These are phyloP conservation scores for Reticulascus tulasneorum DNA, from an alignment of 2,329 filamentous ascomycete species.

Conservation along the genomic window DNA sequence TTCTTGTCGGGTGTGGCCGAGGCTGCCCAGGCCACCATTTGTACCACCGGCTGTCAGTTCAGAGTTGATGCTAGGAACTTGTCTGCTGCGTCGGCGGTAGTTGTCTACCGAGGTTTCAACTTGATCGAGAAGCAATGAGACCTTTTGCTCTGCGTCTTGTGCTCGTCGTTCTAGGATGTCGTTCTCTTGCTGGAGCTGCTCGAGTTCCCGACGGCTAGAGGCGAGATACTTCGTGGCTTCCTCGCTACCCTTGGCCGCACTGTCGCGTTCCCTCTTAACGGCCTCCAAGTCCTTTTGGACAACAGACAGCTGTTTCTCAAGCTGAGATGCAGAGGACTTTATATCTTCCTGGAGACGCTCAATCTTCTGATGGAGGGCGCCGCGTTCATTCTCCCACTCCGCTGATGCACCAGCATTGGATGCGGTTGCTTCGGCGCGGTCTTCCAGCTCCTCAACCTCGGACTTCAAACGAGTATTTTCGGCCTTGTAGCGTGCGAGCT, in stretches of 20 bases:
- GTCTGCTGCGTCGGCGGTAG: conserved; percentile 75
- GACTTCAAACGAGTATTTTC: conserved; percentile 79
- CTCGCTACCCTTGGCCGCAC: conserved; percentile 53
- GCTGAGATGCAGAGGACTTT: conserved; percentile 56
- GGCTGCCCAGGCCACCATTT: conserved; percentile 28
- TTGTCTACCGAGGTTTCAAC: conserved; percentile 92
- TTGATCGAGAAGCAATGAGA: conserved; percentile 88
- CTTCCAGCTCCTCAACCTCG: conserved; percentile 69
- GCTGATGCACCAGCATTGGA: conserved; percentile 35
- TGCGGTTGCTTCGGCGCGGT: conserved; percentile 37
- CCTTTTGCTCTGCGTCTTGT: conserved; percentile 86
- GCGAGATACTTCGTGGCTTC: conserved; percentile 55
- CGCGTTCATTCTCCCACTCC: conserved; percentile 74
- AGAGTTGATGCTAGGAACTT: conserved; percentile 48
- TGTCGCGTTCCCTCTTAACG: conserved; percentile 65
- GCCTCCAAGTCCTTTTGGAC: conserved; percentile 67
- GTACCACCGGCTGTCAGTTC: conserved; percentile 30
- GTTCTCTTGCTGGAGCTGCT: conserved; percentile 82
- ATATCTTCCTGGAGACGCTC: conserved; percentile 66
- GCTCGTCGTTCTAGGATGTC: conserved; percentile 75
- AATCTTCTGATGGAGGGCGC: conserved; percentile 64
- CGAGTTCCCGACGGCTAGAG: conserved; percentile 62
- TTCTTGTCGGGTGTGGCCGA: conserved; percentile 47
- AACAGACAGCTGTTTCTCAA: conserved; percentile 67
- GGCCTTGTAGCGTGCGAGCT: conserved; percentile 86